Evolutionary conservation across 345 rosid genomes (phyloP).

Genomic region (Lagerstroemia speciosa): DNA sequence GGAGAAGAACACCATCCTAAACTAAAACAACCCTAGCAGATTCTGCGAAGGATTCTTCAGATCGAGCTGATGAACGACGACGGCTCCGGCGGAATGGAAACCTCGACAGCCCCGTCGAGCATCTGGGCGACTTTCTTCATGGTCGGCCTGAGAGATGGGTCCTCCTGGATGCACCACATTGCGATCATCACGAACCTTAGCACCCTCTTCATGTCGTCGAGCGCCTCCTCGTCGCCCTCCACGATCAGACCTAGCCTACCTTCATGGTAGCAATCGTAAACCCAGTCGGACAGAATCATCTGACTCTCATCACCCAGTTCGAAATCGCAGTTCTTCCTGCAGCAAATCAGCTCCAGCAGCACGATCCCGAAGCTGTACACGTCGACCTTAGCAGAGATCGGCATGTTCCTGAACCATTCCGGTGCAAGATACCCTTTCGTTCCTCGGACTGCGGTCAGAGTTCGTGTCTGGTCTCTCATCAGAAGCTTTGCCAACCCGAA

Average conservation of each 20-base stretch:
- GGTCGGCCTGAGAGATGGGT: conserved; percentile 31
- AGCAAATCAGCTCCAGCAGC: conserved; percentile 30
- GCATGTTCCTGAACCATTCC: conserved; percentile 36
- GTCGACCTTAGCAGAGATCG: conserved; percentile 34
- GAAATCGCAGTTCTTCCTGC: conserved; percentile 17
- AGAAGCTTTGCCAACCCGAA: conserved; percentile 33
- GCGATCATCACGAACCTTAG: conserved; percentile 37
- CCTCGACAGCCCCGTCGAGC: conserved; percentile 25
- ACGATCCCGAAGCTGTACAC: conserved; percentile 37
- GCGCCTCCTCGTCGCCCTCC: conserved; percentile 30
- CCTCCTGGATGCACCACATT: conserved; percentile 56
- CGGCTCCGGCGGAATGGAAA: conserved; percentile 25
- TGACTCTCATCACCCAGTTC: conserved; percentile 8
- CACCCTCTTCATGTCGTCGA: conserved; percentile 23
- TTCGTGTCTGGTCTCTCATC: conserved; percentile 19
- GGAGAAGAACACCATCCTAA: too few relatives aligned
- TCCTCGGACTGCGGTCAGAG: conserved; percentile 24
- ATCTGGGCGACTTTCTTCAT: conserved; percentile 37
- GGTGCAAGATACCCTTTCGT: conserved; percentile 36
- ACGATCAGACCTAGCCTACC: conserved; percentile 20
- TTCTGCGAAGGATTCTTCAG: too few relatives aligned
- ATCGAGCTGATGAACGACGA: conserved; percentile 13
- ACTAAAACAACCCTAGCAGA: too few relatives aligned
- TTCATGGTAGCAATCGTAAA: conserved; percentile 29
- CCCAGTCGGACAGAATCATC: conserved; percentile 37